phyloP scores from a whole-genome alignment of 2,329 filamentous ascomycete genomes.

The Tolypocladium ophioglossoides region DNA sequence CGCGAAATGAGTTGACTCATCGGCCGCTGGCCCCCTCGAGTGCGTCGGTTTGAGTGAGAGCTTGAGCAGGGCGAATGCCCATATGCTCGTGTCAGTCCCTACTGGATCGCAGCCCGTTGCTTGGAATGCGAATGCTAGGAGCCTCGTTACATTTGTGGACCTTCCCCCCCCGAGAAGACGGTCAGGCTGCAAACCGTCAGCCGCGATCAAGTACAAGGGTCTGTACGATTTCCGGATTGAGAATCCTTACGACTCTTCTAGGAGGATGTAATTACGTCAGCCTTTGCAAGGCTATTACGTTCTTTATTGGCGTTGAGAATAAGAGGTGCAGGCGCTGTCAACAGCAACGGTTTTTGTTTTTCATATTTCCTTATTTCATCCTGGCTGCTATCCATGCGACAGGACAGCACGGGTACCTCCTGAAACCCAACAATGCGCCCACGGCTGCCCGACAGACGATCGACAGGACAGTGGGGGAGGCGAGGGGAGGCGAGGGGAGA shows the following conservation, averaged over 20 bases:
- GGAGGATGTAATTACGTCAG: constrained; percentile 30
- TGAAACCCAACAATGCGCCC: neutral
- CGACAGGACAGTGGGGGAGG: neutral
- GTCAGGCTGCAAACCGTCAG: neutral
- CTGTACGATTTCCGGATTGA: constrained; percentile 6
- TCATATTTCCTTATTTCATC: neutral
- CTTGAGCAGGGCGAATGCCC: neutral
- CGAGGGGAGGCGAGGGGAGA: neutral
- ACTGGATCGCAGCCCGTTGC: neutral
- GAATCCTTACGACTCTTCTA: constrained; percentile 16
- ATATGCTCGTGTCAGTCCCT: constrained; percentile 1
- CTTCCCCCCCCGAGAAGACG: neutral
- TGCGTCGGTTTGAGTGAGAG: neutral
- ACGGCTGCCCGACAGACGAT: neutral
- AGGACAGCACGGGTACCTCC: neutral
- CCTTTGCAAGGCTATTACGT: constrained; percentile 22
- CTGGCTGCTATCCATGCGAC: neutral
- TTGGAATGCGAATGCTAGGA: neutral
- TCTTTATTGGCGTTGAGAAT: constrained; percentile 24
- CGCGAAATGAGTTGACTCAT: neutral
- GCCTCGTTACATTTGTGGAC: neutral
- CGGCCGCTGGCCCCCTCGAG: neutral
- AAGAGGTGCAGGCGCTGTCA: constrained; percentile 10
- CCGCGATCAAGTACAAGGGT: neutral
- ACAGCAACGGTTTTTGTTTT: neutral